Conservation (phyloP, 768 basidiomycete genomes). For the Obba rivulosa region DNA sequence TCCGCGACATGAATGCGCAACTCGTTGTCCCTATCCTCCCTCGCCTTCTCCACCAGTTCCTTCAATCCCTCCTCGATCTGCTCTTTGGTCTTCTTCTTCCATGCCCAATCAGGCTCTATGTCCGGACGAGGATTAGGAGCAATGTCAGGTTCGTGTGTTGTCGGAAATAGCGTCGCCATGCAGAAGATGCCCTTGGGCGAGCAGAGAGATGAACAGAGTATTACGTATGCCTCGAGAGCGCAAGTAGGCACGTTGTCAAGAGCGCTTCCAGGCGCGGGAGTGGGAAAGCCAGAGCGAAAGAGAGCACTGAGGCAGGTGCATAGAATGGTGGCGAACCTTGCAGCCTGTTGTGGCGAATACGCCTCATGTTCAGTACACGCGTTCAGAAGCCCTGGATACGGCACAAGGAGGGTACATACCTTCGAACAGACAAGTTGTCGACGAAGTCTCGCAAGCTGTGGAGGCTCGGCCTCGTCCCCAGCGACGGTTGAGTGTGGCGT, state of each 20-base stretch:
- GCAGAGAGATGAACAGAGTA: neutral
- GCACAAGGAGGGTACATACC: too few species aligned
- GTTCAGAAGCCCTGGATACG: conserved; percentile 24
- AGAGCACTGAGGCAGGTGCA: neutral
- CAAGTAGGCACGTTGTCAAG: neutral
- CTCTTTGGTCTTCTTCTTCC: conserved; percentile 43
- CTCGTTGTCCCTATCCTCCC: conserved; percentile 48
- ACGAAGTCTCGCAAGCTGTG: too few species aligned
- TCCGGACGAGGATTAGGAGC: conserved; percentile 16
- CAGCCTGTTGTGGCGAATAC: conserved; percentile 31
- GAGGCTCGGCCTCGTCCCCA: too few species aligned
- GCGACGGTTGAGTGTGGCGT: too few species aligned
- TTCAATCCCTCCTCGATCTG: conserved; percentile 45
- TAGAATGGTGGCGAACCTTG: neutral
- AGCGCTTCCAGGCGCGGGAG: neutral
- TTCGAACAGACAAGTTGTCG: too few species aligned
- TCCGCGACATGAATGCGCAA: conserved; percentile 28
- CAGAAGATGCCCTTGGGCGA: too few species aligned
- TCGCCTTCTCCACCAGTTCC: conserved; percentile 52
- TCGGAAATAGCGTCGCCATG: conserved; percentile 13
- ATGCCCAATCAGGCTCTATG: conserved; percentile 48
- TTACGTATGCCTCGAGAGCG: neutral
- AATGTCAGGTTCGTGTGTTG: conserved; percentile 5
- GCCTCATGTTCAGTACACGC: conserved; percentile 58
- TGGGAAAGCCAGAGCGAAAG: neutral